Evolutionary conservation across 805 yeast genomes (phyloP).

Genomic region (Isabelozyma heimii): DNA sequence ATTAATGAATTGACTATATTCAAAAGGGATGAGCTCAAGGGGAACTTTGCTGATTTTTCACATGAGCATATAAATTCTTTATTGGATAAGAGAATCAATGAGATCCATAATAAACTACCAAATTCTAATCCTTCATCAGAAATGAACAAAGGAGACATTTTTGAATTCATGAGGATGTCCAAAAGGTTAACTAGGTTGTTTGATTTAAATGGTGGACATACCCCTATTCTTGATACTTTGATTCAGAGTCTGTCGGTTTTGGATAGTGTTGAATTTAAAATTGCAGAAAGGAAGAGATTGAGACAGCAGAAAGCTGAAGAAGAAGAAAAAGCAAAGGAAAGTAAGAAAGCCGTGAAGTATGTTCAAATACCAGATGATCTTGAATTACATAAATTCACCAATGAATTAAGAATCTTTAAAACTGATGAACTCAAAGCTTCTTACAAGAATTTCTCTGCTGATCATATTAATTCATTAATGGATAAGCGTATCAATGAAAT

Average conservation of each 20-base stretch:
- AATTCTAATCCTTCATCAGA: conserved; percentile 10
- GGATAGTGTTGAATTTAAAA: conserved; percentile 37
- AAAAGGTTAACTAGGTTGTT: conserved; percentile 25
- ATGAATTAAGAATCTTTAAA: conserved; percentile 16
- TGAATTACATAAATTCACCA: conserved; percentile 11
- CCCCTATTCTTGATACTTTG: conserved; percentile 56
- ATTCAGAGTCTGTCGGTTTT: conserved; percentile 48
- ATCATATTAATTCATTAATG: conserved; percentile 11
- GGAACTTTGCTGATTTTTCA: conserved; percentile 3
- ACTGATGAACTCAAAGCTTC: conserved; percentile 12
- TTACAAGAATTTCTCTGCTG: conserved; percentile 5
- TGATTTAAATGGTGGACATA: conserved; percentile 55
- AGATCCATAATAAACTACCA: conserved; percentile 8
- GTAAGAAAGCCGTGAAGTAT: conserved; percentile 1
- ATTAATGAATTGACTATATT: conserved; percentile 16
- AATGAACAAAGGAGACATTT: conserved; percentile 9
- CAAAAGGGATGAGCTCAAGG: conserved; percentile 13
- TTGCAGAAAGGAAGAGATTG: conserved; percentile 1
- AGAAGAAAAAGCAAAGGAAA: not conserved
- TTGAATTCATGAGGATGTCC: conserved; percentile 12
- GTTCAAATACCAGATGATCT: conserved; percentile 18
- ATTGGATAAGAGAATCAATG: conserved; percentile 14
- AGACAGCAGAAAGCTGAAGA: conserved; percentile 8
- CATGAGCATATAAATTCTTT: conserved; percentile 11
- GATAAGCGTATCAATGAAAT: conserved; percentile 14